A percentile compares a stretch with the other conserved stretches of the same genome.
These are phyloP conservation scores for Didymella sp. DNA, from an alignment of 2,329 filamentous ascomycete species.

Conservation along the genomic window DNA sequence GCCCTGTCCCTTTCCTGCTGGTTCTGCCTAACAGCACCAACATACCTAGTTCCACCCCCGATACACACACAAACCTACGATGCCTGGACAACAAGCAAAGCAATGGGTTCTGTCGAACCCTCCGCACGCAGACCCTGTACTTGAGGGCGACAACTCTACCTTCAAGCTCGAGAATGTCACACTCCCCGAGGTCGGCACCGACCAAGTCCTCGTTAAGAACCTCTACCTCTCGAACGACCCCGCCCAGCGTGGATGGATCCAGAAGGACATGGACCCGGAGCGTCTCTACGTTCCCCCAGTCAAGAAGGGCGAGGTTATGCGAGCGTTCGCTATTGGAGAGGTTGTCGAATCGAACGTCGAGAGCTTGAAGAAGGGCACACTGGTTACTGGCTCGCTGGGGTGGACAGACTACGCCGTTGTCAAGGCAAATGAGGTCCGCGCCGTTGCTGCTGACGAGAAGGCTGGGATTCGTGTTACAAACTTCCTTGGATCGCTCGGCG, in stretches of 20 bases:
- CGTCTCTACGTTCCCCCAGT: slow-evolving; percentile 59
- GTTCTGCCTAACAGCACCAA: not conserved
- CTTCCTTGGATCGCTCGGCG: slow-evolving; percentile 57
- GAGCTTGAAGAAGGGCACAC: slow-evolving; percentile 62
- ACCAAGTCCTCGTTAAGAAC: slow-evolving; percentile 57
- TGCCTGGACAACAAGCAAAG: slow-evolving; percentile 46
- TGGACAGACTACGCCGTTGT: slow-evolving; percentile 72
- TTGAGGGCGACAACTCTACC: slow-evolving; percentile 49
- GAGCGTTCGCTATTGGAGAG: slow-evolving; percentile 65
- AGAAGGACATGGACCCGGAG: slow-evolving; percentile 48
- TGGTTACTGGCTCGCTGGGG: slow-evolving; percentile 62
- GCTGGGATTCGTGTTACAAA: slow-evolving; percentile 52
- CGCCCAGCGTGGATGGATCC: slow-evolving; percentile 61
- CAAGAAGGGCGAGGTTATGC: slow-evolving; percentile 63
- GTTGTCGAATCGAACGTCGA: slow-evolving; percentile 65
- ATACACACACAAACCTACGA: slow-evolving; percentile 21
- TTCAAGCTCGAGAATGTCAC: slow-evolving; percentile 50
- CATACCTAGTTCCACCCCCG: not conserved
- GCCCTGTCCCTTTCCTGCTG: not conserved
- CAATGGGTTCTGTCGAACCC: slow-evolving; percentile 56
- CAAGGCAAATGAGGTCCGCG: slow-evolving; percentile 42
- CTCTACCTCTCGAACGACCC: slow-evolving; percentile 61
- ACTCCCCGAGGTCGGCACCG: slow-evolving; percentile 46
- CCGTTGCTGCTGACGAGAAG: slow-evolving; percentile 40
- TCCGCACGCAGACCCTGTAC: slow-evolving; percentile 45